A percentile compares a stretch with the other conserved stretches of the same genome.
phyloP scores from a whole-genome alignment of 768 basidiomycete genomes.

The Paxillus involutus region DNA sequence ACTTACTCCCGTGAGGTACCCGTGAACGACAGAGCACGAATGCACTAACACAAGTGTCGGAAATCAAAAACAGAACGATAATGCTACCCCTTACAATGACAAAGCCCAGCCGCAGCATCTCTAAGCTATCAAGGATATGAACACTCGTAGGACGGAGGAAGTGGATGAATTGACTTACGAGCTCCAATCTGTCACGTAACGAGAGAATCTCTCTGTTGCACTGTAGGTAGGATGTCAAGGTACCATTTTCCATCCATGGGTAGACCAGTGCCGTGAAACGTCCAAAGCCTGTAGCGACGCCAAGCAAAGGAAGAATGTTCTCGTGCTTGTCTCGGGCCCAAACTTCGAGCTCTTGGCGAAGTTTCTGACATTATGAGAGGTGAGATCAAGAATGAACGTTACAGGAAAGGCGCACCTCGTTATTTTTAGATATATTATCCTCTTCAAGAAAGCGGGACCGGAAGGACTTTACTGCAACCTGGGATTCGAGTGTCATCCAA shows the following conservation, averaged over 20 bases:
- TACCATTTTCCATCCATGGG: too few species aligned
- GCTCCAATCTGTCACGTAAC: constrained; percentile 8
- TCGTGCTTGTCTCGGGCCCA: constrained; percentile 23
- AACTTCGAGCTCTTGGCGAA: constrained; percentile 22
- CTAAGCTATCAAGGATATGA: background rate
- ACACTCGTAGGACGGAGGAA: too few species aligned
- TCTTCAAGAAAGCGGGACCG: too few species aligned
- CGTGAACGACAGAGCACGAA: constrained; percentile 16
- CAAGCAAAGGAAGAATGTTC: too few species aligned
- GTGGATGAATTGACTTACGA: constrained; percentile 8
- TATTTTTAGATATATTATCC: constrained; percentile 6
- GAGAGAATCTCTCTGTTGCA: background rate
- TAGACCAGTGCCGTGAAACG: too few species aligned
- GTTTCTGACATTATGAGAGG: constrained; percentile 7
- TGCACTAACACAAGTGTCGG: constrained; percentile 9
- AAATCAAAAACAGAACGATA: background rate
- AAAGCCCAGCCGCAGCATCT: too few species aligned
- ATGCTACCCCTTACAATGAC: constrained; percentile 9
- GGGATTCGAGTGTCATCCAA: background rate
- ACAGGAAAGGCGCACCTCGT: background rate
- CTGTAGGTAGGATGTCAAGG: too few species aligned
- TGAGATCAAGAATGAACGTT: background rate
- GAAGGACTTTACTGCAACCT: constrained; percentile 10
- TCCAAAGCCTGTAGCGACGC: too few species aligned
- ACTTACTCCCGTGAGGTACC: too few species aligned